Conservation (phyloP, 805 yeast species). For the Myxozyma monticola region DNA sequence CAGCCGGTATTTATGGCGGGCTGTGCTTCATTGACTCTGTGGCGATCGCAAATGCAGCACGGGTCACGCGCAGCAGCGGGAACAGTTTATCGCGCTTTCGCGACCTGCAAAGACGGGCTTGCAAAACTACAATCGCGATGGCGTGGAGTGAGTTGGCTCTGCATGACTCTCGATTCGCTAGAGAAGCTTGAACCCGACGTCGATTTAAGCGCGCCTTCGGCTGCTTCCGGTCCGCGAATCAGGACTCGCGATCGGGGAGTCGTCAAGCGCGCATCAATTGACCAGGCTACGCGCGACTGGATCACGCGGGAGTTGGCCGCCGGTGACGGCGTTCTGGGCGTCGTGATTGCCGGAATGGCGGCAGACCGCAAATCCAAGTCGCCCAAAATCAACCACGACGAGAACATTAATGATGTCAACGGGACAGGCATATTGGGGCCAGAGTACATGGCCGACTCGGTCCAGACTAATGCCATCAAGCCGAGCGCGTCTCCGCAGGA, state of each 20-base stretch:
- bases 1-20: slow-evolving; percentile 37
- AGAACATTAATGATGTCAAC: too few species aligned
- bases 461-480: too few species aligned
- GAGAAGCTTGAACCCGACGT: slow-evolving; percentile 36
- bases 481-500: too few species aligned
- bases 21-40: slow-evolving; percentile 33
- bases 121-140: slow-evolving; percentile 31
- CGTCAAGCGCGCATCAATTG: slow-evolving; percentile 31
- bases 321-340: slow-evolving; percentile 30
- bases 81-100: slow-evolving; percentile 31
- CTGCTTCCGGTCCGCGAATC: slow-evolving; percentile 28
- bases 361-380: too few species aligned
- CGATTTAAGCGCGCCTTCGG: slow-evolving; percentile 32
- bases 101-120: slow-evolving; percentile 33
- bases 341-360: slow-evolving; percentile 33
- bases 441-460: too few species aligned
- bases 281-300: slow-evolving; percentile 31
- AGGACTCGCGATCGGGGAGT: slow-evolving; percentile 32
- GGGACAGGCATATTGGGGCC: too few species aligned
- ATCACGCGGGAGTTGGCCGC: slow-evolving; percentile 27
- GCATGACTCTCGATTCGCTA: slow-evolving; percentile 34
- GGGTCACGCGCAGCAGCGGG: slow-evolving; percentile 3
- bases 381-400: too few species aligned
- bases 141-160: slow-evolving; percentile 37
- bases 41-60: slow-evolving; percentile 28